Evolutionary conservation across 352 stramenopile species (phyloP).

Genomic region (Phytophthora vignae): DNA sequence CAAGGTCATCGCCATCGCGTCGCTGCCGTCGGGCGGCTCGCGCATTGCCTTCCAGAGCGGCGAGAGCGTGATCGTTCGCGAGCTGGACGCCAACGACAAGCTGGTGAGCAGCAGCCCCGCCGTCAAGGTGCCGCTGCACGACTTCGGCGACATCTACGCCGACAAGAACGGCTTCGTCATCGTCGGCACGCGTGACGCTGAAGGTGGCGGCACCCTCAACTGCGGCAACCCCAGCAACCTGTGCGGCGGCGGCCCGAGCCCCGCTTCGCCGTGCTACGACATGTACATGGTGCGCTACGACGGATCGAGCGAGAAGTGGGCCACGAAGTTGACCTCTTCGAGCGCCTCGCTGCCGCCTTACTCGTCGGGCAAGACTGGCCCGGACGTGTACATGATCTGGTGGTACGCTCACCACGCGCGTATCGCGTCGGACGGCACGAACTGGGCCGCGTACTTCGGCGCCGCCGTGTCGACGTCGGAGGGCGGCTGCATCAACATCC

Average conservation of each 20-base stretch:
- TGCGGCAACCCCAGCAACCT: conserved; percentile 60
- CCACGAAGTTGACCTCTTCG: conserved; percentile 61
- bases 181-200: conserved; percentile 49
- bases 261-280: conserved; percentile 51
- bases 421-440: conserved; percentile 54
- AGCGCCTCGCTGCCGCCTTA: conserved; percentile 56
- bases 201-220: conserved; percentile 61
- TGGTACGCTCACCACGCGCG: conserved; percentile 68
- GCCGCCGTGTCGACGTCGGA: conserved; percentile 49
- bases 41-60: conserved; percentile 61
- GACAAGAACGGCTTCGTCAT: conserved; percentile 60
- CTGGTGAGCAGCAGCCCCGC: conserved; percentile 39
- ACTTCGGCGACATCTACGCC: conserved; percentile 62
- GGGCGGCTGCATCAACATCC: conserved; percentile 66
- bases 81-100: conserved; percentile 54
- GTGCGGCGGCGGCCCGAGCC: conserved; percentile 41
- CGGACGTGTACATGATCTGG: conserved; percentile 62
- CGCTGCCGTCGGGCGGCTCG: conserved; percentile 49
- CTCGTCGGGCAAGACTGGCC: conserved; percentile 43
- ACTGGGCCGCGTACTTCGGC: conserved; percentile 69
- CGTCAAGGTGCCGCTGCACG: conserved; percentile 40
- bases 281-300: conserved; percentile 67
- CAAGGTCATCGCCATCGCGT: conserved; percentile 53
- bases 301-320: conserved; percentile 52
- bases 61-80: conserved; percentile 46